Conservation (phyloP, 1,139 yeast genomes). For the Taphrina flavorubra region DNA sequence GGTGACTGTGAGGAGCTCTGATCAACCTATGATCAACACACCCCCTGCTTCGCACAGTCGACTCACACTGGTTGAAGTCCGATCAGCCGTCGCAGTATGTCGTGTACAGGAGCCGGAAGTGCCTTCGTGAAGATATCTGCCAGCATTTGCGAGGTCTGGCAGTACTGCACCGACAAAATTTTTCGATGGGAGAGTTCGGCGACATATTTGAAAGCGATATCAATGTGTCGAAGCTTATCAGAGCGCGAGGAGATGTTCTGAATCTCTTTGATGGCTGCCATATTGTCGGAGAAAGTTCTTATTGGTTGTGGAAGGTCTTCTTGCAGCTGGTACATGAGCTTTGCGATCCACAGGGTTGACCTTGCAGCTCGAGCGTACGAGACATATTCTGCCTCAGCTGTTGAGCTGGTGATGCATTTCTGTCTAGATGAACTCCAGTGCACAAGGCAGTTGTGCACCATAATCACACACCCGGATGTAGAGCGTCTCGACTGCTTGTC, state of each 20-base stretch:
- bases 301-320: background rate
- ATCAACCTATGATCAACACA: too few species aligned
- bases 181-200: background rate
- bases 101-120: background rate
- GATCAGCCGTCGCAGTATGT: too few species aligned
- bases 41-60: too few species aligned
- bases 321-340: background rate
- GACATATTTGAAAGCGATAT: background rate
- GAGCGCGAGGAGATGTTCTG: background rate
- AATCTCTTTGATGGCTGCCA: background rate
- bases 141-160: background rate
- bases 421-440: background rate
- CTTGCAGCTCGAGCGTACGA: background rate
- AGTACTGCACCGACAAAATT: background rate
- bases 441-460: background rate
- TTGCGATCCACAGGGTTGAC: background rate
- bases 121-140: constrained; percentile 1
- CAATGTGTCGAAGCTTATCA: background rate
- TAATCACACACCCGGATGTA: background rate
- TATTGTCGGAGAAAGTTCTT: background rate
- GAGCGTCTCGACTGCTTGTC: background rate
- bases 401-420: background rate
- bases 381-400: background rate
- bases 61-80: too few species aligned
- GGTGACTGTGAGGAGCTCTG: too few species aligned